phyloP scores from a whole-genome alignment of 257 asterid species.

The Lithospermum erythrorhizon region DNA sequence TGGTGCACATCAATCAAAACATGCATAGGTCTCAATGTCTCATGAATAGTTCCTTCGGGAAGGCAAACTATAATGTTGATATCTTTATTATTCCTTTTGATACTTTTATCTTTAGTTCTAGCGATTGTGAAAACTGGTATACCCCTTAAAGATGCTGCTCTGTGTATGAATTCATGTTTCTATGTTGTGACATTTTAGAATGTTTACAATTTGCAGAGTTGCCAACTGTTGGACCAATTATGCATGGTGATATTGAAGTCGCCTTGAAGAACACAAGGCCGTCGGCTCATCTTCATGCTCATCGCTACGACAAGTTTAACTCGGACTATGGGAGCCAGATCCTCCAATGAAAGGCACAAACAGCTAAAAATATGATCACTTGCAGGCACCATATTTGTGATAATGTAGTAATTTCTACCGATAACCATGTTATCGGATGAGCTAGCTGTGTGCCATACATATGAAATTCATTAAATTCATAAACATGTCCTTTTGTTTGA shows the following conservation, averaged over 20 bases:
- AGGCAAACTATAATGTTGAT: too few relatives aligned
- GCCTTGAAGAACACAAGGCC: conserved; percentile 91
- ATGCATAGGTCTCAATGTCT: too few relatives aligned
- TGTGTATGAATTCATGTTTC: not conserved
- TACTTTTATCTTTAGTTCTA: too few relatives aligned
- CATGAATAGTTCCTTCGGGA: too few relatives aligned
- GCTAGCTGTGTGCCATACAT: too few relatives aligned
- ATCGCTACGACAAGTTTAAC: conserved; percentile 72
- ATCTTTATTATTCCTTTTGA: too few relatives aligned
- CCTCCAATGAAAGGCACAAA: conserved; percentile 57
- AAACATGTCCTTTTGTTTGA: too few relatives aligned
- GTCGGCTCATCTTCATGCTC: conserved; percentile 87
- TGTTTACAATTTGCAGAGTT: conserved; percentile 39
- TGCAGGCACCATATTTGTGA: not conserved
- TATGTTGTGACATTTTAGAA: not conserved
- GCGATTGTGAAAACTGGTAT: too few relatives aligned
- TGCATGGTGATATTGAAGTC: conserved; percentile 52
- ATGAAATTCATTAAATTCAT: too few relatives aligned
- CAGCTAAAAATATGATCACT: not conserved
- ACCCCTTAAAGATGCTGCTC: too few relatives aligned
- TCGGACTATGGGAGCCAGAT: conserved; percentile 88
- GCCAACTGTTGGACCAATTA: conserved; percentile 83
- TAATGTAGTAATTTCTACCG: not conserved
- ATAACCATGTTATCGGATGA: too few relatives aligned
- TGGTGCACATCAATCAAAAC: too few relatives aligned